phyloP scores from a whole-genome alignment of 345 rosid genomes.

The Acer negundo region DNA sequence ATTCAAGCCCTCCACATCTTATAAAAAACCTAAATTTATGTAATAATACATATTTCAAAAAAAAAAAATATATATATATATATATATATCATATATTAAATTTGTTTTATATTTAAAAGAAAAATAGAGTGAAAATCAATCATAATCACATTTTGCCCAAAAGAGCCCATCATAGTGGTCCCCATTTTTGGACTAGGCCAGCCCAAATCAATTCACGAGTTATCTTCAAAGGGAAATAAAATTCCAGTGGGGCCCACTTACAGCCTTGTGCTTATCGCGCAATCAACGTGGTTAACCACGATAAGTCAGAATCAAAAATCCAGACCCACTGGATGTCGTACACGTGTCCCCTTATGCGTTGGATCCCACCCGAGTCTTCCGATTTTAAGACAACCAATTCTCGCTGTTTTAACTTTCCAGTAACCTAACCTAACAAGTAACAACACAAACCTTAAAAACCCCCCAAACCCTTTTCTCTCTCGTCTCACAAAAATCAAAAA shows the following conservation, averaged over 20 bases:
- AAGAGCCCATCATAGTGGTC: background rate
- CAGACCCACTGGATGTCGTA: slow-evolving; percentile 16
- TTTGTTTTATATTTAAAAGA: too few species aligned
- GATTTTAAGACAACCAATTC: background rate
- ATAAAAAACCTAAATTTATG: too few species aligned
- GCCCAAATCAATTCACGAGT: background rate
- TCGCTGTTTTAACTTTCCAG: background rate
- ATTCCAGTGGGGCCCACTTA: background rate
- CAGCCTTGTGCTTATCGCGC: slow-evolving; percentile 15
- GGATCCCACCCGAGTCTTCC: slow-evolving; percentile 33
- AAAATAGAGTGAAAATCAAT: background rate
- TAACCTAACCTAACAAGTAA: background rate
- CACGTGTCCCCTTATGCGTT: slow-evolving; percentile 32
- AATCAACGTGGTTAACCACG: slow-evolving; percentile 27
- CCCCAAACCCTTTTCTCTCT: background rate
- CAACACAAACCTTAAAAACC: background rate
- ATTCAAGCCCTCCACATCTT: too few species aligned
- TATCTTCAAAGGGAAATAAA: background rate
- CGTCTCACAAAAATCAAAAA: too few species aligned
- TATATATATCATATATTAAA: too few species aligned
- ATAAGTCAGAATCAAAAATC: background rate
- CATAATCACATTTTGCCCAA: background rate
- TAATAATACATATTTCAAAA: too few species aligned
- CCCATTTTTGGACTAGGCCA: background rate
- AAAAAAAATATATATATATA: too few species aligned